phyloP scores from a whole-genome alignment of 495 filamentous ascomycete genomes.

The Talaromyces trachyspermus region DNA sequence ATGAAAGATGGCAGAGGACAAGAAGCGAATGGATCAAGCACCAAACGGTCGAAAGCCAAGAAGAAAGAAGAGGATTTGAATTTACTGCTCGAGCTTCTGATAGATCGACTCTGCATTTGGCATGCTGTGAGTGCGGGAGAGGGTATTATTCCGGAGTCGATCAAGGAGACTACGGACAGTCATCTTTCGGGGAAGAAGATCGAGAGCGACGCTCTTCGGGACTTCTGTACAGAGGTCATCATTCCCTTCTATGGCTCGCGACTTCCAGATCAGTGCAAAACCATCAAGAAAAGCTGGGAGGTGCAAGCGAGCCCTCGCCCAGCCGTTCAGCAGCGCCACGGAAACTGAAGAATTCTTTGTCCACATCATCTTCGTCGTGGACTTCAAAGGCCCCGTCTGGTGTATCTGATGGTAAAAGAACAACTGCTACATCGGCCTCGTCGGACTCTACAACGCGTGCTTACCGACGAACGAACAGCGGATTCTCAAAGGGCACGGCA shows the following conservation, averaged over 20 bases:
- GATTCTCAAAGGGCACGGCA: constrained; percentile 36
- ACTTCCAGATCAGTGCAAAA: constrained; percentile 69
- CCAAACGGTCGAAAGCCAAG: constrained; percentile 28
- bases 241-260: constrained; percentile 86
- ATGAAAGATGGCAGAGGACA: constrained; percentile 21
- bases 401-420: constrained; percentile 40
- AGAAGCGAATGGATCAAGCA: constrained; percentile 25
- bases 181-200: constrained; percentile 35
- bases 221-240: constrained; percentile 91
- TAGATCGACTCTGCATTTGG: constrained; percentile 94
- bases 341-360: background rate
- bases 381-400: constrained; percentile 42
- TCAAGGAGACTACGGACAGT: constrained; percentile 22
- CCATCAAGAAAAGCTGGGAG: constrained; percentile 84
- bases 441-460: constrained; percentile 58
- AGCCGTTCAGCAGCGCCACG: constrained; percentile 32
- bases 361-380: background rate
- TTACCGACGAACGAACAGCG: constrained; percentile 58
- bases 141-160: constrained; percentile 23
- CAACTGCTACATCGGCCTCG: constrained; percentile 43
- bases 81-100: constrained; percentile 69
- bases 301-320: constrained; percentile 58
- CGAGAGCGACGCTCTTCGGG: constrained; percentile 51
- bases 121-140: constrained; percentile 63
- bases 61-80: constrained; percentile 52